Base-by-base conservation (phyloP, 768 basidiomycete genomes). In the Tulasnella sp. region DNA sequence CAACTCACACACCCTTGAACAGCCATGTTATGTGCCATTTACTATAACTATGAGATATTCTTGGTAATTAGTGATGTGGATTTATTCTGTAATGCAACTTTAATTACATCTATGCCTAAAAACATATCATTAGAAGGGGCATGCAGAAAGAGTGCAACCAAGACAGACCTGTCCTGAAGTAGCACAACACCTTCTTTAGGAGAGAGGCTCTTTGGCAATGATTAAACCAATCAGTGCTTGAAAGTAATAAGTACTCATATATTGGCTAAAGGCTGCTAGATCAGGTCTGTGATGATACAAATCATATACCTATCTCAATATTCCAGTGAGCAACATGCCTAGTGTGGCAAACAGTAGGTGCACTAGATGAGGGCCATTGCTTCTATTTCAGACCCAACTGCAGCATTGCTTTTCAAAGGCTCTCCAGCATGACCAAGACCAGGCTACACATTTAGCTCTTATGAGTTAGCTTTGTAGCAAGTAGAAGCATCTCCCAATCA, bases 31-130 rank as follows among this genome's bases (percentile, higher is more conserved):
- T 89, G 90, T 29, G 87, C 84, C 35, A 82, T 83, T 65, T 87
- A 75, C 88, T 89, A 91, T 62, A 91, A 71, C 88, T 88, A 91
- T 34, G 86, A 87, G 64, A 91, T 66, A 64, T 91, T 88, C 65
- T 83, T 86, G 65, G 75, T 74, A 61, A 86, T 75, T 67, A 82
- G 67, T 21, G 78, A 68, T 50, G 76, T 69, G 51, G 74, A 69
- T 62, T 78, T 79, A 66, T 78, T 74, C 32, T 69, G 68, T 60
- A 66, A 71, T 36, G 81, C 77, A 14, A 74, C 72, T 62, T 77
- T 73, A 54, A 79, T 73, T 61, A 83, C 70, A 43, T 72, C 71
- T 64, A 75, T 80, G 49, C 83, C 85, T 86, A 61, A 39, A 59
- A 61, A 40, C 59, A 23, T 60, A 49, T 61, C 7, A 43, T 49